Evolutionary conservation across 2,329 filamentous ascomycete species (phyloP), one percentile per base, ranked within the genome.

Genomic region (Claviceps sp.): DNA sequence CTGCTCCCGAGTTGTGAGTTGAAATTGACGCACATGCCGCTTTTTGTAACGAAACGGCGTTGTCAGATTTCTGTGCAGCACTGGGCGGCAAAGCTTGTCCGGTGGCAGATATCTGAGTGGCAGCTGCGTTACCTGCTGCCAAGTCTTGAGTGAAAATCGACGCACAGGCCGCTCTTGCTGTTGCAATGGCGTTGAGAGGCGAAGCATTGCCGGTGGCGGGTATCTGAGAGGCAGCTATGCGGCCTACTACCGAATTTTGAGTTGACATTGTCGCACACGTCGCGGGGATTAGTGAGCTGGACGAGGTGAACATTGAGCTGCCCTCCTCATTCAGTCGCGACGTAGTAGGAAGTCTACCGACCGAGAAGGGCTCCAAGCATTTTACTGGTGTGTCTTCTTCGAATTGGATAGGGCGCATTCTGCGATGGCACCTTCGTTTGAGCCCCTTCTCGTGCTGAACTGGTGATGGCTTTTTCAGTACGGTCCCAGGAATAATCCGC

Each of bases 241-340:
- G n/a, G 16, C n/a, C 20, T 41, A 26, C 34, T 44, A 41, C 34
- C 8, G 51, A 37, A n/a, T 34, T 47, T 37, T 53, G 51, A 37
- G 48, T 55, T 22, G 51, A 43, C 4, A 9, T 14, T 38, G 45
- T 49, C 30, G 42, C 37, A 18, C 48, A 58, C 1, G 63, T 64
- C 16, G 56, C 59, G 34, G 65, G 60, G 26, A 66, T 56, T 11
- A 63, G 45, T 0, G 65, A 65, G 53, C 63, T 63, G 13, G 64
- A 63, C 2, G 61, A 61, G 7, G 56, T 58, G 13, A 59, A 55
- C 13, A 58, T 56, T 2, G 62, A 66, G 51, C 60, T 63, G 7
- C 56, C 54, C 7, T 59, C 47, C 5, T 57, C 54, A 18, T 46
- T 16, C 16, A 53, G 46, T n/a, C 38, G 55, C 42, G 44, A 60